Conservation (phyloP, 208 protist species). For the Leishmania turanica region DNA sequence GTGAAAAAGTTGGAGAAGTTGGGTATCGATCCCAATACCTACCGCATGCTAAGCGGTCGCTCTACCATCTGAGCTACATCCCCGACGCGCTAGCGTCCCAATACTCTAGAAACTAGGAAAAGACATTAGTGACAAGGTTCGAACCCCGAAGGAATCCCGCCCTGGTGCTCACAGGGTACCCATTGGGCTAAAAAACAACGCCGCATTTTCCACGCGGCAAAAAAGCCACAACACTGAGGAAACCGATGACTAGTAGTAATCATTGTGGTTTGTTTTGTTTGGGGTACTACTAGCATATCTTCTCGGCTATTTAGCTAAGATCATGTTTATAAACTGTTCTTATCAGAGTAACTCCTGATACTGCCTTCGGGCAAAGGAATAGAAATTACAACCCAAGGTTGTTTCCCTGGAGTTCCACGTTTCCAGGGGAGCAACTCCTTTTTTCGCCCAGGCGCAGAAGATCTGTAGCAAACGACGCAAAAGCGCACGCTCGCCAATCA, state of each 20-base stretch:
- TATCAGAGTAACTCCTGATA: conserved; percentile 92
- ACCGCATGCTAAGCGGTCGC: conserved; percentile 93
- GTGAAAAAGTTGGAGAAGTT: conserved; percentile 86
- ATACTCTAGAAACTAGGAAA: accelerated
- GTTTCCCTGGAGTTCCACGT: conserved; percentile 78
- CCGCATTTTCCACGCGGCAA: accelerated
- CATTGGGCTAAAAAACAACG: not conserved
- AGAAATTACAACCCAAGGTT: conserved; percentile 35
- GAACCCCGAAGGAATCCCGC: not conserved
- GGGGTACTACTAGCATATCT: conserved; percentile 18
- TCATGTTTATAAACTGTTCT: conserved; percentile 92
- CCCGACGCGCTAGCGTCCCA: conserved; percentile 17
- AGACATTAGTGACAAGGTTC: not conserved
- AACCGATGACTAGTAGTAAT: not conserved
- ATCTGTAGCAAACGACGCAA: not conserved
- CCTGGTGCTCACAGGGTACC: accelerated
- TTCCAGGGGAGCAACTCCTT: conserved; percentile 46
- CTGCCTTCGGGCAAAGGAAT: conserved; percentile 59
- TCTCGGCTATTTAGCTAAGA: conserved; percentile 92
- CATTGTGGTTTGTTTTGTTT: no score
- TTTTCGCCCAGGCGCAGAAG: not conserved
- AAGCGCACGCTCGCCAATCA: not conserved
- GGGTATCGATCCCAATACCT: conserved; percentile 95
- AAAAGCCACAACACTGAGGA: accelerated
- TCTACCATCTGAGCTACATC: conserved; percentile 95